Percentiles rank a stretch among this genome's conserved stretches.
phyloP scores from a whole-genome alignment of 2,329 filamentous ascomycete species.

The Fusarium xyrophilum region DNA sequence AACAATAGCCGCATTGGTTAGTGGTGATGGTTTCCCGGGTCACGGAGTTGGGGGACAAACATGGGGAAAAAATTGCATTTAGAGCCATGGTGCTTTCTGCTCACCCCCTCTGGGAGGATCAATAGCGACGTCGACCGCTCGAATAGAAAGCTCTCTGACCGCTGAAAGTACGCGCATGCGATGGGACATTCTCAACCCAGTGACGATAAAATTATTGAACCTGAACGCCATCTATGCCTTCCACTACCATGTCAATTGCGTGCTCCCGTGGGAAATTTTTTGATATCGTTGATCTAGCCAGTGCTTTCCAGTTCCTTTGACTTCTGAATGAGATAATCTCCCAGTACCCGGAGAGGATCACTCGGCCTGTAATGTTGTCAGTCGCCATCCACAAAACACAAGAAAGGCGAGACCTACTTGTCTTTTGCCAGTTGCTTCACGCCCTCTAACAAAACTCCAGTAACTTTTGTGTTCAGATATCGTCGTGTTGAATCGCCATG shows the following conservation, averaged over 20 bases:
- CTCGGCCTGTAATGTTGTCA: conserved; percentile 57
- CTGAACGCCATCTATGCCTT: conserved; percentile 38
- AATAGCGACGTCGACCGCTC: conserved; percentile 43
- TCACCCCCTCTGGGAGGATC: conserved; percentile 45
- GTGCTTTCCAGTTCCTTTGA: conserved; percentile 68
- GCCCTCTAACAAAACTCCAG: conserved; percentile 71
- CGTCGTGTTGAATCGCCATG: conserved; percentile 74
- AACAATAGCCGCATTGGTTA: conserved; percentile 35
- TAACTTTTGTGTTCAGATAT: conserved; percentile 76
- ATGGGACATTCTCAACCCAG: conserved; percentile 37
- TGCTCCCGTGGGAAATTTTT: neutral
- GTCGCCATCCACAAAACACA: neutral
- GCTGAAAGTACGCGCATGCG: conserved; percentile 43
- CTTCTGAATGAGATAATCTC: conserved; percentile 73
- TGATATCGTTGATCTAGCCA: conserved; percentile 21
- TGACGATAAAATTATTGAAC: conserved; percentile 36
- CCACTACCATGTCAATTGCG: conserved; percentile 15
- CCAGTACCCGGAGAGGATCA: conserved; percentile 72
- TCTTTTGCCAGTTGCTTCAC: conserved; percentile 77
- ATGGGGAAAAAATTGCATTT: conserved; percentile 54
- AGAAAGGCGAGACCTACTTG: conserved; percentile 62
- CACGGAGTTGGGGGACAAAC: conserved; percentile 54
- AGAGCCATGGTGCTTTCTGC: conserved; percentile 53
- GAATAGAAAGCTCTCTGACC: conserved; percentile 48
- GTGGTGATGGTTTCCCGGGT: conserved; percentile 49